phyloP scores from a whole-genome alignment of 73 alveolate species.

The Paramecium bursaria region DNA sequence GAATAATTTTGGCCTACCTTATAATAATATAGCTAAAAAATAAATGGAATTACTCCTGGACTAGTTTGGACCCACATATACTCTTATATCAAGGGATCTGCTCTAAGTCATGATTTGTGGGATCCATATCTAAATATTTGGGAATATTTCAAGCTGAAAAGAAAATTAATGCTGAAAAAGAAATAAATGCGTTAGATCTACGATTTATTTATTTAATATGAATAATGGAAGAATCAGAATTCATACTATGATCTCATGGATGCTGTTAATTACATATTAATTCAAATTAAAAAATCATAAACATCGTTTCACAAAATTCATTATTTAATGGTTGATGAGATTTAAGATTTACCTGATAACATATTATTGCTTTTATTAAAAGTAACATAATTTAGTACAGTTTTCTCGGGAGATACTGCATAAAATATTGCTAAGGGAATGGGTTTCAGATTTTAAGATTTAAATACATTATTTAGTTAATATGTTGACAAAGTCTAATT shows the following conservation, averaged over 20 bases:
- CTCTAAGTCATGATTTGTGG: no score
- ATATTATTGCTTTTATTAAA: constrained; percentile 67
- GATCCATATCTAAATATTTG: no score
- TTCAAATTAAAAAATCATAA: constrained; percentile 28
- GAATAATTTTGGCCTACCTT: constrained; percentile 55
- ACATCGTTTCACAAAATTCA: constrained; percentile 61
- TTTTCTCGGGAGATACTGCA: constrained; percentile 90
- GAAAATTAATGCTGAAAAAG: no score
- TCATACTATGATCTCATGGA: constrained; percentile 83
- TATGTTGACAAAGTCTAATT: no score
- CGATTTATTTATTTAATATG: no score
- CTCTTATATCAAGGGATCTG: constrained; percentile 80
- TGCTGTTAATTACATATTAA: constrained; percentile 74
- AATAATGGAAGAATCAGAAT: constrained; percentile 77
- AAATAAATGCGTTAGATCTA: no score
- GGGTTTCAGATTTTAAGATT: constrained; percentile 81
- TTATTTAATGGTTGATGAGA: constrained; percentile 85
- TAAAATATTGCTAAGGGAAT: constrained; percentile 89
- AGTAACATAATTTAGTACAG: constrained; percentile 65
- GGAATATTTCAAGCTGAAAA: no score
- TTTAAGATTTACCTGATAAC: constrained; percentile 79
- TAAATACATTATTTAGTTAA: constrained; percentile 72
- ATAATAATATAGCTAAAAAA: no score
- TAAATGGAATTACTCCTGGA: no score
- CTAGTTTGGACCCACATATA: constrained; percentile 84